phyloP scores from a whole-genome alignment of 345 rosid species.

The Salix purpurea region DNA sequence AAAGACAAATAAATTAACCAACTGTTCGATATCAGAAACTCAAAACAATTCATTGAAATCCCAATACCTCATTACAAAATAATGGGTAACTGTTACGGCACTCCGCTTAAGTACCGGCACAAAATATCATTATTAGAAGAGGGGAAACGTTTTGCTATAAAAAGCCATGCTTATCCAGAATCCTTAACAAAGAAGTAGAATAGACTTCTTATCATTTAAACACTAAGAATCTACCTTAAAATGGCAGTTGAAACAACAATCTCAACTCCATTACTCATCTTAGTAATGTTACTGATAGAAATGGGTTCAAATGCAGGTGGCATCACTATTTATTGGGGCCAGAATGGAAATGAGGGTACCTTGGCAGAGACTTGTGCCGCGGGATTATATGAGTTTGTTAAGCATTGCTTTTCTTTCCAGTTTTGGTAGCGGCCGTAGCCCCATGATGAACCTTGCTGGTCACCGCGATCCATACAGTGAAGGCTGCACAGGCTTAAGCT shows the following conservation, averaged over 20 bases:
- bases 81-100: no score
- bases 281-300: neutral
- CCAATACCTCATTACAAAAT: no score
- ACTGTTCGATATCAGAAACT: no score
- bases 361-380: slow-evolving; percentile 6
- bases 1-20: no score
- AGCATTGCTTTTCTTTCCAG: slow-evolving; percentile 13
- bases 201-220: neutral
- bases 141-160: no score
- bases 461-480: slow-evolving; percentile 8
- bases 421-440: slow-evolving; percentile 9
- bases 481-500: slow-evolving; percentile 6
- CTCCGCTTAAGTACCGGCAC: no score
- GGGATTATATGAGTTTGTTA: slow-evolving; percentile 7
- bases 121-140: no score
- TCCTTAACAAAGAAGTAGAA: no score
- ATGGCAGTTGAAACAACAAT: neutral
- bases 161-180: no score
- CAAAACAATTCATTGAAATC: no score
- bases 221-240: neutral
- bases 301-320: slow-evolving; percentile 2
- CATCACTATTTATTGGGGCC: slow-evolving; percentile 11
- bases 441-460: slow-evolving; percentile 10
- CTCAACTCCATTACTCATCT: neutral
- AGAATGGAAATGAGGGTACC: slow-evolving; percentile 17